Conservation (phyloP, 2,329 filamentous ascomycete genomes). For the Colletotrichum sp. region DNA sequence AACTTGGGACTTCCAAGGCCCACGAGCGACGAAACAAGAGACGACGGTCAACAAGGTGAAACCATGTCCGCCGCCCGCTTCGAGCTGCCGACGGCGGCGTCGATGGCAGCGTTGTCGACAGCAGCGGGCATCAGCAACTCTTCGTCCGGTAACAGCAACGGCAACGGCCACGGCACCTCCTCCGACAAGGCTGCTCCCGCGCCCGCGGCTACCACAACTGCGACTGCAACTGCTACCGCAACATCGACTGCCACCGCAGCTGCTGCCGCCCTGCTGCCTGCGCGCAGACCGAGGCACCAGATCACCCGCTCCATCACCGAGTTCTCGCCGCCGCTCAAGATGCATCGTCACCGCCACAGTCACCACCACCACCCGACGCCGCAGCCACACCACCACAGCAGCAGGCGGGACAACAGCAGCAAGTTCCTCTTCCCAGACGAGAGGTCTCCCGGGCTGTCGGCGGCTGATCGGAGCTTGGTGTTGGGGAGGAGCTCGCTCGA, state of each 20-base stretch:
- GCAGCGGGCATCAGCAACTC: constrained; percentile 2
- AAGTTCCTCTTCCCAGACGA: constrained; percentile 27
- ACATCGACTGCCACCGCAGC: background rate
- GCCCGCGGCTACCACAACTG: background rate
- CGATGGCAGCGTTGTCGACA: background rate
- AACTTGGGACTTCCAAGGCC: background rate
- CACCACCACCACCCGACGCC: constrained; percentile 37
- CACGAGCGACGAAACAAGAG: background rate
- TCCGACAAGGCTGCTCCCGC: background rate
- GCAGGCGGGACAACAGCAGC: background rate
- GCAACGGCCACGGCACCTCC: background rate
- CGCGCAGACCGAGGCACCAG: constrained; percentile 46
- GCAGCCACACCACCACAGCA: constrained; percentile 29
- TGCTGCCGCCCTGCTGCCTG: constrained; percentile 3
- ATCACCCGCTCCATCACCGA: constrained; percentile 62
- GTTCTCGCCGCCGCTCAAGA: constrained; percentile 51
- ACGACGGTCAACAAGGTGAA: background rate
- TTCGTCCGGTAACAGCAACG: background rate
- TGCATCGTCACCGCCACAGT: constrained; percentile 36
- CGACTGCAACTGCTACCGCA: background rate
- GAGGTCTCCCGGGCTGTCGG: constrained; percentile 25
- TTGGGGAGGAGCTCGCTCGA: constrained; percentile 47
- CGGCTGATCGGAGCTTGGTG: constrained; percentile 7
- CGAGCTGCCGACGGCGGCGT: constrained; percentile 12
- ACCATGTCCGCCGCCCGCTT: constrained; percentile 17